Conservation (phyloP, 352 stramenopile species). For the Globisporangium alternatum region DNA sequence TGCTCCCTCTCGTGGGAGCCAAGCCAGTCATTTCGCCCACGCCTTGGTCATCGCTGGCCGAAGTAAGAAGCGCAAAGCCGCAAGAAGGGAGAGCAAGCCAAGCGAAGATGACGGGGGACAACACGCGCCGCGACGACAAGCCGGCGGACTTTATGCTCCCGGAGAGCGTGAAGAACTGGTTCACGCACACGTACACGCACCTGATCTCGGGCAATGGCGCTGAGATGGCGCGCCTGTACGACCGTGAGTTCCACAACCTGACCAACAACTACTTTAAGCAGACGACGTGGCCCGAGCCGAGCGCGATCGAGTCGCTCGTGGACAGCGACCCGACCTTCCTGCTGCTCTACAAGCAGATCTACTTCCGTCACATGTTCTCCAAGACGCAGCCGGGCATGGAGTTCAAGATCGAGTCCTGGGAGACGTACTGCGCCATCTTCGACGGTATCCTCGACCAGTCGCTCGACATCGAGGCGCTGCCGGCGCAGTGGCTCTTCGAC, state of each 20-base stretch:
- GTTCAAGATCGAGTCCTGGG: slow-evolving; percentile 89
- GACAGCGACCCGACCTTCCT: slow-evolving; percentile 91
- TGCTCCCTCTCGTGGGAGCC: slow-evolving; percentile 16
- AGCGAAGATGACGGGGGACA: slow-evolving; percentile 30
- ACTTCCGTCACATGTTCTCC: slow-evolving; percentile 95
- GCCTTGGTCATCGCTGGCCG: neutral
- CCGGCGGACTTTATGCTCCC: slow-evolving; percentile 85
- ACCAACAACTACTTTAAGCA: slow-evolving; percentile 95
- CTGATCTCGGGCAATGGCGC: slow-evolving; percentile 76
- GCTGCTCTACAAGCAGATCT: slow-evolving; percentile 96
- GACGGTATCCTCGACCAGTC: slow-evolving; percentile 89
- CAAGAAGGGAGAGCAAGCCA: slow-evolving; percentile 11
- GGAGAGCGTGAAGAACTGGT: slow-evolving; percentile 88
- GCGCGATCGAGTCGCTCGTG: slow-evolving; percentile 80
- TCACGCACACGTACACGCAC: slow-evolving; percentile 85
- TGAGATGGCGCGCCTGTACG: slow-evolving; percentile 85
- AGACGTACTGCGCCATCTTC: slow-evolving; percentile 95
- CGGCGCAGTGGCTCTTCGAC: slow-evolving; percentile 97
- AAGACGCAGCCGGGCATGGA: slow-evolving; percentile 85
- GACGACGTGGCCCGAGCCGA: slow-evolving; percentile 91
- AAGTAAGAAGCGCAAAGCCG: slow-evolving; percentile 13
- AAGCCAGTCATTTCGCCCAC: slow-evolving; percentile 46
- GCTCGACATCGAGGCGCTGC: slow-evolving; percentile 82
- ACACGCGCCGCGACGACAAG: slow-evolving; percentile 73
- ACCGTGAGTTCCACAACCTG: slow-evolving; percentile 85